Base-by-base conservation (phyloP, 2,329 filamentous ascomycete species). In the Aspergillus sp. region DNA sequence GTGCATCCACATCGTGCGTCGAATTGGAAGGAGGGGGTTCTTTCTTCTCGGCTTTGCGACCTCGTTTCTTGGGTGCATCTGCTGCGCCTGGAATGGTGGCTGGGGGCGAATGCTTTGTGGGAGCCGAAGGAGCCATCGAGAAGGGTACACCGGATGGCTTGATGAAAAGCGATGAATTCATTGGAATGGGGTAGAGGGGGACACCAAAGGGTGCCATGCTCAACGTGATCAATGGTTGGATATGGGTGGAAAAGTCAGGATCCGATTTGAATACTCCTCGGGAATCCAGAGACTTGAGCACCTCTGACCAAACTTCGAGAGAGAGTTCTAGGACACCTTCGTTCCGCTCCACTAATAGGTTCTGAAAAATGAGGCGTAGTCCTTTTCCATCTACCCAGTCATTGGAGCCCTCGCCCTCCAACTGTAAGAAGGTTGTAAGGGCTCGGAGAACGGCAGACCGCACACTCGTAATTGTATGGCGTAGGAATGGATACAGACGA, bases 381-480 rank as follows among this genome's bases (percentile, higher is more conserved):
- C 93, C 90, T 69, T 90, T 92, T 63, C 93, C 93, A 69, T 91
- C 92, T 43, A 98, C 87, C 96, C 95, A 99, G 33, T 91, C 90
- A 69, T 91, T 89, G 7, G 90, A 91, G 27, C 83, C 84, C 56
- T 90, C 86, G 52, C 87, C 87, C 60, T 93, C 90, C 21, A 99
- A 87, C 64, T 91, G 89, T 66, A 96, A 85, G 76, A 99, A 99
- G 0, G 95, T 99, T 67, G 93, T 86, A 31, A 99, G 81, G 37
- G 95, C 95, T 68, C 96, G 91, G 47, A 99, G 82, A 4, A 99
- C 95, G 9, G 95, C 93, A 41, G 93, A 88, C 53, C 95, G 90
- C 49, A 99, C 95, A 56, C 90, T 96, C 1, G 92, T 96, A 67
- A 99, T 98, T 6, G 96, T 99, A 73, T 99, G 95, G 57, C 95